These are phyloP conservation scores for Penicillium manginii DNA, from an alignment of 495 filamentous ascomycete species.

Conservation along the genomic window DNA sequence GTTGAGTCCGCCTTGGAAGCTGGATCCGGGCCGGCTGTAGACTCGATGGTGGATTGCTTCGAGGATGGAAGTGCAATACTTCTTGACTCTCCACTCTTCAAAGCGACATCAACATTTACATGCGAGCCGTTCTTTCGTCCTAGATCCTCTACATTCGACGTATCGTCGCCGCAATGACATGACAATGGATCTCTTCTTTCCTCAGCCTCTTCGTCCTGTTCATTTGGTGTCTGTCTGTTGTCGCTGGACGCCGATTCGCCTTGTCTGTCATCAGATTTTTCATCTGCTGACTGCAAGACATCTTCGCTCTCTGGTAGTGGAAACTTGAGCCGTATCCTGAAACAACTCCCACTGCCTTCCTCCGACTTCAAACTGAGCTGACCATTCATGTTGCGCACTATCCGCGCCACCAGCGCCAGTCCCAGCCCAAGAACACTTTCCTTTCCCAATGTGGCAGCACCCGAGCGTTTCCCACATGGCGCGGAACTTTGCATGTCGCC, in stretches of 20 bases:
- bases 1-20: neutral
- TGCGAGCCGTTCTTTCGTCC: conserved; percentile 14
- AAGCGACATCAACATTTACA: conserved; percentile 17
- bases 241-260: conserved; percentile 2
- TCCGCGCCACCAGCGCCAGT: conserved; percentile 80
- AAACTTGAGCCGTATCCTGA: conserved; percentile 51
- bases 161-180: conserved; percentile 22
- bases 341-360: conserved; percentile 78
- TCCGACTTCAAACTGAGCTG: conserved; percentile 85
- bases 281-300: neutral
- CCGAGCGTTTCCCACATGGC: conserved; percentile 21
- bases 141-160: neutral
- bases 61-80: conserved; percentile 13
- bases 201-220: neutral
- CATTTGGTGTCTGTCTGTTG: neutral
- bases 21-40: neutral
- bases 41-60: neutral
- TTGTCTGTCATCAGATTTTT: neutral
- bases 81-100: conserved; percentile 20
- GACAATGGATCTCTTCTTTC: neutral
- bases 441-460: conserved; percentile 17
- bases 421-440: conserved; percentile 71
- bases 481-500: conserved; percentile 44
- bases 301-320: conserved; percentile 21
- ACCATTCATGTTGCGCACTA: conserved; percentile 83